A percentile compares a stretch with the other conserved stretches of the same genome.
Evolutionary conservation across 2,329 filamentous ascomycete genomes (phyloP).

Genomic region (Fusarium pseudograminearum): DNA sequence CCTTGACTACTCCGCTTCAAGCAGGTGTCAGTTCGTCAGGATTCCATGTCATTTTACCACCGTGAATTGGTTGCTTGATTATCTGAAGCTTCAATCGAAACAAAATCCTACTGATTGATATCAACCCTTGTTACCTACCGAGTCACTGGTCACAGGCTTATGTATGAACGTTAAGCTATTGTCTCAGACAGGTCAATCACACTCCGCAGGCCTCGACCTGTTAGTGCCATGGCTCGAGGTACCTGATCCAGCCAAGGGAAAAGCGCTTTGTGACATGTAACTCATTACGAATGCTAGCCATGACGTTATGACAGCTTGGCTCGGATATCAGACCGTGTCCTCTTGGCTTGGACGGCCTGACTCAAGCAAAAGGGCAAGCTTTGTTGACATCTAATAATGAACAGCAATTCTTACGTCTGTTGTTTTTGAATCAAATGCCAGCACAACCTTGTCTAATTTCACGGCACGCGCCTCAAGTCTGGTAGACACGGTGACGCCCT

Average conservation of each 20-base stretch:
- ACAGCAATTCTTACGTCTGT: neutral
- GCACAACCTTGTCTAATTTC: constrained; percentile 23
- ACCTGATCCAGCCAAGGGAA: constrained; percentile 8
- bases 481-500: constrained; percentile 29
- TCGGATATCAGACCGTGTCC: neutral
- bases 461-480: constrained; percentile 8
- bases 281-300: constrained; percentile 5
- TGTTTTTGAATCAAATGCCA: constrained; percentile 42
- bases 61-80: constrained; percentile 1
- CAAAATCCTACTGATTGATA: constrained; percentile 29
- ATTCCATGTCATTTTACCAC: constrained; percentile 7
- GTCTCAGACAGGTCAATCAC: constrained; percentile 13
- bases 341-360: constrained; percentile 2
- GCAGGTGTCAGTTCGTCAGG: constrained; percentile 18
- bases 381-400: constrained; percentile 2
- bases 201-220: neutral
- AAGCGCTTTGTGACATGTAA: constrained; percentile 12
- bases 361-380: constrained; percentile 22
- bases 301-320: constrained; percentile 24
- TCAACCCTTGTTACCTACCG: constrained; percentile 11
- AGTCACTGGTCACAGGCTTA: constrained; percentile 1
- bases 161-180: neutral
- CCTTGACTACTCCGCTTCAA: constrained; percentile 22
- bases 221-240: constrained; percentile 22
- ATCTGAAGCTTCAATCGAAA: neutral